Evolutionary conservation across 345 rosid species (phyloP).

Genomic region (Limnanthes douglasii): DNA sequence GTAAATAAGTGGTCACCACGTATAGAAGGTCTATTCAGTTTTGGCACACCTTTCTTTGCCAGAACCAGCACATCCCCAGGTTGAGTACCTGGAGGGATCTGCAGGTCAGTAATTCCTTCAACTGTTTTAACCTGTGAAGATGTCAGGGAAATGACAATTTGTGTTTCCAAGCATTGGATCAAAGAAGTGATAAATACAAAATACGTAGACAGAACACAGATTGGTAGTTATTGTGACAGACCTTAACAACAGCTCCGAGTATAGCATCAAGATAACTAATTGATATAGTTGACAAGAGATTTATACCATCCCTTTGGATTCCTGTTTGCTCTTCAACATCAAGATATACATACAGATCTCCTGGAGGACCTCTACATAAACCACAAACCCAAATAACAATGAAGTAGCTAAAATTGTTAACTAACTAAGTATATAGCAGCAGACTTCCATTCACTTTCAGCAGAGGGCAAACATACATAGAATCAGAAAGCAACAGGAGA

Average conservation of each 20-base stretch:
- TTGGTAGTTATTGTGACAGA: constrained; percentile 9
- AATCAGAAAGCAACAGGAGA: not conserved
- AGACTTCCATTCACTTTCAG: constrained; percentile 4
- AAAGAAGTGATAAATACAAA: constrained; percentile 4
- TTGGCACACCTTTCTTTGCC: constrained; percentile 84
- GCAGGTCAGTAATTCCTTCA: constrained; percentile 71
- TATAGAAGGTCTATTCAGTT: constrained; percentile 79
- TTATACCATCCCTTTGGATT: constrained; percentile 90
- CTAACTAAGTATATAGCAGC: no score
- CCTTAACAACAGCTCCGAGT: constrained; percentile 71
- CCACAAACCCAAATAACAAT: constrained; percentile 10
- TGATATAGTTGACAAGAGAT: constrained; percentile 60
- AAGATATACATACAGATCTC: constrained; percentile 86
- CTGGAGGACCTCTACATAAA: constrained; percentile 67
- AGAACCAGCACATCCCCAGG: constrained; percentile 86
- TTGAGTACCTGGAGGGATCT: constrained; percentile 85
- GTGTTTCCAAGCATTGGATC: no score
- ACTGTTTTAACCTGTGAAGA: constrained; percentile 77
- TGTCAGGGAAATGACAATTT: no score
- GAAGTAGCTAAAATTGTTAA: constrained; percentile 5
- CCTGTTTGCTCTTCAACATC: constrained; percentile 65
- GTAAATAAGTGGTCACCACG: constrained; percentile 95
- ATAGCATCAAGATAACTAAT: constrained; percentile 88
- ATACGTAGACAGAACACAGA: no score
- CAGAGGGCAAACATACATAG: not conserved